A percentile compares a stretch with the other conserved stretches of the same genome.
phyloP scores from a whole-genome alignment of 495 filamentous ascomycete species.

The Aspergillus homomorphus region DNA sequence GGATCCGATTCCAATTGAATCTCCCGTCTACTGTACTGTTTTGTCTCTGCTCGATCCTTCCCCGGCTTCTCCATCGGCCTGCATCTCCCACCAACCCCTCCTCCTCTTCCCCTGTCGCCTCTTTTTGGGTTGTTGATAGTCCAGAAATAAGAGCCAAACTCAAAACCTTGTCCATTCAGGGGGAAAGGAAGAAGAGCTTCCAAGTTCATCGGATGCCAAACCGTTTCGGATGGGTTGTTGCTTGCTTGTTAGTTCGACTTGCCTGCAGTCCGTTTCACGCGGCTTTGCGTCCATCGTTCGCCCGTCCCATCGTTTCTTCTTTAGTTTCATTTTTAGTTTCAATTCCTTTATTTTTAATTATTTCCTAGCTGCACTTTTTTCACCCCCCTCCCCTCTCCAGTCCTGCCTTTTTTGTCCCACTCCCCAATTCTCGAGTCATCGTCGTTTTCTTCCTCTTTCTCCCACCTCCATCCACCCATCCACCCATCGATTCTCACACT shows the following conservation, averaged over 20 bases:
- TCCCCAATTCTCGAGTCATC: constrained; percentile 3
- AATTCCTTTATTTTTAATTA: background rate
- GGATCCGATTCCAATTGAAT: background rate
- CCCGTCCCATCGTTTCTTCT: background rate
- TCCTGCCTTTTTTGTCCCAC: constrained; percentile 11
- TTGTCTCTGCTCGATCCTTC: too few species aligned
- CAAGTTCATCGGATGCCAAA: constrained; percentile 3
- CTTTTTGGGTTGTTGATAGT: background rate
- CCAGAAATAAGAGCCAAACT: background rate
- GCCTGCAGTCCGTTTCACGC: constrained; percentile 3
- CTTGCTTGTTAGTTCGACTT: background rate
- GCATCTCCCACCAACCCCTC: too few species aligned
- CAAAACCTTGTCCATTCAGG: background rate
- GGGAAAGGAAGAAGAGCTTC: background rate
- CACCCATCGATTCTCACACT: background rate
- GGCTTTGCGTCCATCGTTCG: constrained; percentile 3
- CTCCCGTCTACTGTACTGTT: too few species aligned
- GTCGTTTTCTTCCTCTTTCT: constrained; percentile 4
- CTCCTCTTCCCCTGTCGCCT: background rate
- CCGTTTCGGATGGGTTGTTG: background rate
- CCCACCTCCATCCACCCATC: background rate
- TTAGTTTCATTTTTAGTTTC: background rate
- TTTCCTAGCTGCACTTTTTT: constrained; percentile 2
- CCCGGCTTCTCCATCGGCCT: background rate
- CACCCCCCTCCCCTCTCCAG: constrained; percentile 14